These are phyloP conservation scores for Dothideomycetidae sp. DNA, from an alignment of 2,329 filamentous ascomycete species.

Conservation along the genomic window DNA sequence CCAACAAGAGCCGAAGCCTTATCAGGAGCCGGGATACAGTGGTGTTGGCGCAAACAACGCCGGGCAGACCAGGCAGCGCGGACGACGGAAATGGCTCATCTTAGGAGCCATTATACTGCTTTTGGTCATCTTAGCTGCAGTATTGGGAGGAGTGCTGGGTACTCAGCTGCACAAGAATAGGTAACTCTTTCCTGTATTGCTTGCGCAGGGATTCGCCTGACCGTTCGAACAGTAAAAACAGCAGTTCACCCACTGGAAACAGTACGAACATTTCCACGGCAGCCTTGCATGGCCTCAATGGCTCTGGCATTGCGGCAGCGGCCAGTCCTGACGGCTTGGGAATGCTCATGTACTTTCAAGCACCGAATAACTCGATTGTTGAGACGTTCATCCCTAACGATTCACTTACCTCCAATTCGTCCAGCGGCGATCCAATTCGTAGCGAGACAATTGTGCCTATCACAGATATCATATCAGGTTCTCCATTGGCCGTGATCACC, in stretches of 20 bases:
- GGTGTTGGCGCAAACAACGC: not conserved
- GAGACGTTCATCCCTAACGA: slow-evolving; percentile 2
- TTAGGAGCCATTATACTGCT: not conserved
- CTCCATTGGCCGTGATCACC: slow-evolving; percentile 1
- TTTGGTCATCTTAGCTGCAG: slow-evolving; percentile 1
- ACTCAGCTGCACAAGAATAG: slow-evolving; percentile 5
- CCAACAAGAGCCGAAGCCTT: not conserved
- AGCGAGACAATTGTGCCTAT: slow-evolving; percentile 1
- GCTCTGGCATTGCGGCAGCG: slow-evolving; percentile 4
- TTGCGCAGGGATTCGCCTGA: not conserved
- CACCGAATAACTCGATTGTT: not conserved
- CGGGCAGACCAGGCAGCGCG: not conserved
- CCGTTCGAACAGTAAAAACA: not conserved
- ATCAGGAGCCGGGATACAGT: not conserved
- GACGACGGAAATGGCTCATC: not conserved
- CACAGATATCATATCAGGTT: slow-evolving; percentile 1
- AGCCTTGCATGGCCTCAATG: slow-evolving; percentile 1
- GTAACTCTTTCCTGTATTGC: not conserved
- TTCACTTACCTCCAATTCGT: not conserved
- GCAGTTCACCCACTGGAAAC: no score
- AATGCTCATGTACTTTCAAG: slow-evolving; percentile 6
- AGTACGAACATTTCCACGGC: no score
- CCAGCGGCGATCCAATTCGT: not conserved
- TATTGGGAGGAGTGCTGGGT: slow-evolving; percentile 5
- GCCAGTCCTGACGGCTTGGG: not conserved